Conservation (phyloP, 805 yeast species). For the Starmerella ratchasimensis region DNA sequence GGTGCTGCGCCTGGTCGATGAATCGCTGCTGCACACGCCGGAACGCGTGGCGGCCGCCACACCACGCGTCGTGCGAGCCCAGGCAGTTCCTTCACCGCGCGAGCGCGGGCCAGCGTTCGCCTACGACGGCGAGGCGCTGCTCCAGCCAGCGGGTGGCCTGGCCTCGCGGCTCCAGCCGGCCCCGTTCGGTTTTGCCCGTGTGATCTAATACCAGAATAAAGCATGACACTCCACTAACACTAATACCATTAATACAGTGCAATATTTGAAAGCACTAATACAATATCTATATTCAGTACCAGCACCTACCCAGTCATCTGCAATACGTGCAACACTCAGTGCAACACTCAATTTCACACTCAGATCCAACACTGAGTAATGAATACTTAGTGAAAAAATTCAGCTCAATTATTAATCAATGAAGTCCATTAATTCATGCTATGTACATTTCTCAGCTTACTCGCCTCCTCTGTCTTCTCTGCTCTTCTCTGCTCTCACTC, state of each 20-base stretch:
- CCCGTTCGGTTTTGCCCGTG: constrained; percentile 7
- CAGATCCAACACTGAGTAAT: too few species aligned
- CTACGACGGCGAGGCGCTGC: constrained; percentile 10
- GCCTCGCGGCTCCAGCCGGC: constrained; percentile 2
- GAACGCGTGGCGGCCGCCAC: constrained; percentile 13
- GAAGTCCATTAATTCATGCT: too few species aligned
- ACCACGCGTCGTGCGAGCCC: constrained; percentile 18
- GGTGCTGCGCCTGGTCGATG: constrained; percentile 28
- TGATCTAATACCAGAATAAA: too few species aligned
- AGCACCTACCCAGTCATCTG: too few species aligned
- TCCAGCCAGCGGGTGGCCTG: constrained; percentile 7
- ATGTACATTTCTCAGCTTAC: too few species aligned
- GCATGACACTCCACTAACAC: not conserved
- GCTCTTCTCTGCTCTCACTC: too few species aligned
- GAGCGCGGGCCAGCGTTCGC: constrained; percentile 16
- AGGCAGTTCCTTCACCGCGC: constrained; percentile 22
- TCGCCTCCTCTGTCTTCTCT: too few species aligned
- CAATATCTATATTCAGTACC: too few species aligned
- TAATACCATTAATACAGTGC: not conserved
- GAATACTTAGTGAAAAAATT: too few species aligned
- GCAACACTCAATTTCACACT: too few species aligned
- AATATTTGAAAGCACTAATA: not conserved
- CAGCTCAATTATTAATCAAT: too few species aligned
- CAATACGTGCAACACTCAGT: too few species aligned
- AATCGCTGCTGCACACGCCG: constrained; percentile 27